Evolutionary conservation across 257 asterid species (phyloP).

Genomic region (Paraleonurus japonicus): DNA sequence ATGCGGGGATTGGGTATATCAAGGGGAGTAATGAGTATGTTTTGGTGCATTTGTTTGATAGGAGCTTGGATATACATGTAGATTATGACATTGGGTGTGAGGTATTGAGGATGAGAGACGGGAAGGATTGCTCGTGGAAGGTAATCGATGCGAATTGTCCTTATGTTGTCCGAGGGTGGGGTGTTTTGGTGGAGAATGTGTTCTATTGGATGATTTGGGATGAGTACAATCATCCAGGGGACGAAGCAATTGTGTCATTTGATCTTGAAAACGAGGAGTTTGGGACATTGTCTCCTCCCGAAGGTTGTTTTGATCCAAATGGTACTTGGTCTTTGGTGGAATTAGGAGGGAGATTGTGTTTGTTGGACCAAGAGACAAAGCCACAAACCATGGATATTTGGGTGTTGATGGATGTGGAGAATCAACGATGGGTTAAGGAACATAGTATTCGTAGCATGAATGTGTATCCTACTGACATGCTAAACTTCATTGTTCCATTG

Average conservation of each 20-base stretch:
- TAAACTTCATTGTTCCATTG: slow-evolving; percentile 37
- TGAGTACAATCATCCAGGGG: slow-evolving; percentile 38
- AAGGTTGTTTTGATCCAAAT: slow-evolving; percentile 42
- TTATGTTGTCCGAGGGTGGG: slow-evolving; percentile 54
- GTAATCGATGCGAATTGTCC: slow-evolving; percentile 48
- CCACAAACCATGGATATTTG: slow-evolving; percentile 47
- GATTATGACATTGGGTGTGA: slow-evolving; percentile 59
- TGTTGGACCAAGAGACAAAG: slow-evolving; percentile 39
- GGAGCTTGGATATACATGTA: slow-evolving; percentile 48
- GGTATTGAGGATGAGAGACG: slow-evolving; percentile 43
- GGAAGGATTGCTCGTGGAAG: slow-evolving; percentile 41
- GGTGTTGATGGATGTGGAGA: slow-evolving; percentile 46
- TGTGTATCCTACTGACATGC: slow-evolving; percentile 31
- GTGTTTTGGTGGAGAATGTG: slow-evolving; percentile 47
- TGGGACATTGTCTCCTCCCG: slow-evolving; percentile 49
- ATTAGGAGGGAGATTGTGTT: slow-evolving; percentile 48
- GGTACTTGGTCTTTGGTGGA: slow-evolving; percentile 56
- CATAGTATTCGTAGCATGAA: slow-evolving; percentile 41
- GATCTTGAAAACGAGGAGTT: slow-evolving; percentile 51
- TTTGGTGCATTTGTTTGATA: slow-evolving; percentile 54
- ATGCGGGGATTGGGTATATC: slow-evolving; percentile 56
- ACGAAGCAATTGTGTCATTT: slow-evolving; percentile 48
- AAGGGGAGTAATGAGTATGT: slow-evolving; percentile 50
- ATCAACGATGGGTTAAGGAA: slow-evolving; percentile 44
- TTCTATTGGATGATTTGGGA: slow-evolving; percentile 70